A percentile compares a stretch with the other conserved stretches of the same genome.
These are phyloP conservation scores for Prunus dulcis DNA, from an alignment of 306 rosid species.

Conservation along the genomic window DNA sequence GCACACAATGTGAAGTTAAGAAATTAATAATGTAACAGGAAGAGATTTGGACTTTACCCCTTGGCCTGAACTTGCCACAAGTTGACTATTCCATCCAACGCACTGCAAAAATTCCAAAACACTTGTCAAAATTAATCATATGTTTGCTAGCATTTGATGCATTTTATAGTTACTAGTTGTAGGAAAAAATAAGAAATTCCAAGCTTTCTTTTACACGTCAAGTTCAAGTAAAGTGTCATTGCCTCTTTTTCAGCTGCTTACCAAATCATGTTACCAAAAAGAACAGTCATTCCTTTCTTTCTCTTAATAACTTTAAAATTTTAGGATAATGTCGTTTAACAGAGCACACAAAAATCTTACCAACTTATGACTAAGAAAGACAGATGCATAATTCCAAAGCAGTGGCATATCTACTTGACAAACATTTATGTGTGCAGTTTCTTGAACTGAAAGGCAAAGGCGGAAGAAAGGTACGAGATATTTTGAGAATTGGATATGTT, in stretches of 20 bases:
- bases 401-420: not conserved
- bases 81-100: constrained; percentile 77
- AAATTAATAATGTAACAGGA: not conserved
- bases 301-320: not conserved
- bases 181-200: not conserved
- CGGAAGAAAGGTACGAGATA: not conserved
- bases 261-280: not conserved
- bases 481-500: not conserved
- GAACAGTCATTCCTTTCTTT: not conserved
- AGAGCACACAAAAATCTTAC: not conserved
- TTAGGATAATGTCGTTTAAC: not conserved
- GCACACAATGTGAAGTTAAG: not conserved
- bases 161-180: not conserved
- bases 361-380: not conserved
- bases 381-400: not conserved
- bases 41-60: constrained; percentile 47
- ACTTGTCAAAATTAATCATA: constrained; percentile 1
- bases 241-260: not conserved
- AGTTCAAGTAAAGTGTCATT: not conserved
- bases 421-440: not conserved
- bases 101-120: constrained; percentile 56
- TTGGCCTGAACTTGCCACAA: constrained; percentile 65
- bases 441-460: not conserved
- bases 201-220: not conserved
- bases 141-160: not conserved